Evolutionary conservation across 2,329 filamentous ascomycete species (phyloP), one percentile per base, ranked within the genome.

Genomic region (Monosporascus sp.): DNA sequence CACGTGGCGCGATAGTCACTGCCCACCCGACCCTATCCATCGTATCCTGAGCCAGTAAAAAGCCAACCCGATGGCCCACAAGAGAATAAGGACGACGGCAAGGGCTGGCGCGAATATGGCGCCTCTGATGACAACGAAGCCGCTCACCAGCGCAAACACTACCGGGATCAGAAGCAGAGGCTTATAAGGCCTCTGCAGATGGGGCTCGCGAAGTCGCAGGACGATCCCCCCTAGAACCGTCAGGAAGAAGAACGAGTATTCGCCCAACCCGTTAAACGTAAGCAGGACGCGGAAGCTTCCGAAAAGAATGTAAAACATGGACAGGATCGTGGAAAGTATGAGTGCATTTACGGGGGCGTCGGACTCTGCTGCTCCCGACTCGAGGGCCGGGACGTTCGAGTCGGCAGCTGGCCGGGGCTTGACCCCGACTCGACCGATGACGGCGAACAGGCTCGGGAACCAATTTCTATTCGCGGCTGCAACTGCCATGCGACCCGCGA

Each of bases 221-320:
- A 85, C 68, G 9, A 85, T 70, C 1, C 81, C 77, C 0, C 82
- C 83, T 0, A 85, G 60, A 0, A 85, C 82, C 0, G 82, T 82
- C 31, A 85, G 72, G 61, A 86, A 83, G 69, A 86, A 86, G 66
- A 86, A 86, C 0, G 82, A 77, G 63, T 82, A 86, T 60, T 83
- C 80, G 15, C 78, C 80, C 4, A 83, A 67, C 0, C 80, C 80
- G 50, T 82, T 82, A 58, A 83, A 83, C 0, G 81, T 85, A 11
- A 86, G 61, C 0, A 86, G 75, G 0, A 79, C 77, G 36, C 82
- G 76, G 69, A 86, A 86, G 64, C 75, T 81, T 18, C 83, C 83
- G 0, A 83, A 70, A 1, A 83, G 61, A 35, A 86, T 83, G 64
- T 86, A 86, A 1, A 83, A 52, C 0, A 80, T 64, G 0, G 80